phyloP scores from a whole-genome alignment of 1,284 basidiomycete genomes.

The Moesziomyces sp. region DNA sequence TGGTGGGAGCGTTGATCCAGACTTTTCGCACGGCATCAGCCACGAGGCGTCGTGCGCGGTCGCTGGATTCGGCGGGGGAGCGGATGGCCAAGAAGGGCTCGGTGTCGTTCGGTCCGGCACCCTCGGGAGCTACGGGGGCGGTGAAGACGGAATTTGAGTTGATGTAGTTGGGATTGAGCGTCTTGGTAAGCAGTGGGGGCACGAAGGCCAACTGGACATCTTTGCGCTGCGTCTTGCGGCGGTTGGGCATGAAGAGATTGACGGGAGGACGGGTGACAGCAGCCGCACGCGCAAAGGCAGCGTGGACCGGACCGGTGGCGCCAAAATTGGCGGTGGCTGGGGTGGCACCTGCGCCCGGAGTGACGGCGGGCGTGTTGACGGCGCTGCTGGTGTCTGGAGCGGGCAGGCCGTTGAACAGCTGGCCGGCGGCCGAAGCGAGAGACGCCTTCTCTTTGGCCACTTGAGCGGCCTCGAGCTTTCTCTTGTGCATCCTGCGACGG shows the following conservation, averaged over 20 bases:
- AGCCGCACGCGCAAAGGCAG: slow-evolving; percentile 54
- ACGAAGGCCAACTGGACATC: slow-evolving; percentile 1
- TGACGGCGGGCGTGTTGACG: slow-evolving; percentile 61
- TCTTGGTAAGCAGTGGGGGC: slow-evolving; percentile 22
- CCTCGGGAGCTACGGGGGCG: slow-evolving; percentile 53
- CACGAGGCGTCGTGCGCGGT: slow-evolving; percentile 60
- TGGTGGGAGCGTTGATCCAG: slow-evolving; percentile 63
- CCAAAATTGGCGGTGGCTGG: slow-evolving; percentile 46
- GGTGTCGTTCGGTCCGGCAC: slow-evolving; percentile 44
- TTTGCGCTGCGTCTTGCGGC: slow-evolving; percentile 9
- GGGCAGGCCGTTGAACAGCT: slow-evolving; percentile 56
- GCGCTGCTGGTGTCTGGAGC: slow-evolving; percentile 57
- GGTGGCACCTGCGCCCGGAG: slow-evolving; percentile 49
- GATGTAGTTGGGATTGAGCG: slow-evolving; percentile 31
- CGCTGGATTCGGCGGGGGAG: slow-evolving; percentile 56
- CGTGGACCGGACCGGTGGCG: slow-evolving; percentile 47
- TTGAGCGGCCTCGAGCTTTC: slow-evolving; percentile 49
- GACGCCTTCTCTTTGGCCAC: slow-evolving; percentile 46
- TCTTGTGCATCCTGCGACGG: slow-evolving; percentile 61
- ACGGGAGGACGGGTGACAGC: slow-evolving; percentile 46
- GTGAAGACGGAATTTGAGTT: slow-evolving; percentile 51
- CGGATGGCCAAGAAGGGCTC: slow-evolving; percentile 64
- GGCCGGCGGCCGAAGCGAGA: slow-evolving; percentile 47
- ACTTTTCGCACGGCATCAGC: slow-evolving; percentile 63
- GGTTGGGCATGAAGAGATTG: slow-evolving; percentile 45